These are phyloP conservation scores for Corchorus olitorius DNA, from an alignment of 345 rosid genomes.

Conservation along the genomic window DNA sequence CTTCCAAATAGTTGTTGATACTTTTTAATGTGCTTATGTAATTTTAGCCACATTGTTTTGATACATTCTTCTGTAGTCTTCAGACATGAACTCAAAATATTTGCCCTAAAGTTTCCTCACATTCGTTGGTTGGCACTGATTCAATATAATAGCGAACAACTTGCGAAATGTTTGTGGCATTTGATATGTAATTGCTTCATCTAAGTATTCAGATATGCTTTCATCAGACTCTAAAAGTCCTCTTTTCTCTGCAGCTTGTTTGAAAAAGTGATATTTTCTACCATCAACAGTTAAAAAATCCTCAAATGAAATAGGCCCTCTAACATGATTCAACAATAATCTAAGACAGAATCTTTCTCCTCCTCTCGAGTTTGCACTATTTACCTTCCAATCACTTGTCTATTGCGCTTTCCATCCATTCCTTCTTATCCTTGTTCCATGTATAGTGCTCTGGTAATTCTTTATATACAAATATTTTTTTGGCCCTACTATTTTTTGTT, in stretches of 20 bases:
- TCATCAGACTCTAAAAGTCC: neutral
- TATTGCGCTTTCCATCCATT: neutral
- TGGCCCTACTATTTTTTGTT: neutral
- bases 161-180: neutral
- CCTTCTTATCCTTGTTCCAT: neutral
- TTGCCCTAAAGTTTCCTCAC: neutral
- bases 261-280: neutral
- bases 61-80: neutral
- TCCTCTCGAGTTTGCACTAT: neutral
- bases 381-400: neutral
- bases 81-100: neutral
- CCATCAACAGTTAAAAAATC: neutral
- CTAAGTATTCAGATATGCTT: neutral
- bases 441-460: neutral
- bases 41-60: neutral
- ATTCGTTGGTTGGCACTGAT: neutral
- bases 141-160: neutral
- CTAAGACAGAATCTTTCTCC: neutral
- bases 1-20: neutral
- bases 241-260: neutral
- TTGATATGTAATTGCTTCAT: neutral
- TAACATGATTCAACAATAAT: neutral
- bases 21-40: neutral
- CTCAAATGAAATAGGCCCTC: neutral
- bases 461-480: neutral